Conservation (phyloP, 1,284 basidiomycete species). For the Tausonia pullulans region DNA sequence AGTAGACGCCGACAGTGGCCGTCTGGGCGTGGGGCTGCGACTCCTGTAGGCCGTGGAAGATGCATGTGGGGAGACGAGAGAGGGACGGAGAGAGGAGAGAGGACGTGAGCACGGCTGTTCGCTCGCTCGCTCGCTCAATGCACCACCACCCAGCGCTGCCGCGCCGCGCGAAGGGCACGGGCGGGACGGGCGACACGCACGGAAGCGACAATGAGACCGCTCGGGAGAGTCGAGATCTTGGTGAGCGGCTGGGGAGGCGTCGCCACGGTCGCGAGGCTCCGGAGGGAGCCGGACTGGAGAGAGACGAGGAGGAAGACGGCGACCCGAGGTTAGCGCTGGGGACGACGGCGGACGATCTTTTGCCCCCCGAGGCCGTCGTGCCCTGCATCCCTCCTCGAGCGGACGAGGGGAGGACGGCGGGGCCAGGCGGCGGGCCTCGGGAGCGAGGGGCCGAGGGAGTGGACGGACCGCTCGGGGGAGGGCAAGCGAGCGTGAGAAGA, state of each 20-base stretch:
- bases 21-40: slow-evolving; percentile 89
- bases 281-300: neutral
- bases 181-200: slow-evolving; percentile 1
- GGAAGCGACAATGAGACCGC: slow-evolving; percentile 16
- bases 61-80: slow-evolving; percentile 2
- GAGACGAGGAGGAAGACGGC: neutral
- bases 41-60: slow-evolving; percentile 43
- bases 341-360: too few species aligned
- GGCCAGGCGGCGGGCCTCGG: neutral
- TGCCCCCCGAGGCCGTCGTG: too few species aligned
- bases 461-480: neutral
- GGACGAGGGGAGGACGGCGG: neutral
- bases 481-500: slow-evolving; percentile 12
- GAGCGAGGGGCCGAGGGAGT: neutral
- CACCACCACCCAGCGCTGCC: neutral
- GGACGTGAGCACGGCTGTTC: neutral
- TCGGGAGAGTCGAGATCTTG: slow-evolving; percentile 16
- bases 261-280: slow-evolving; percentile 13
- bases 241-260: slow-evolving; percentile 11
- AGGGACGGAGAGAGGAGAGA: neutral
- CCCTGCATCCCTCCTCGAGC: too few species aligned
- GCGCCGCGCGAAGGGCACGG: neutral
- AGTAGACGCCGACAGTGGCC: slow-evolving; percentile 97
- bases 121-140: too few species aligned
- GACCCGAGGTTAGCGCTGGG: neutral